Evolutionary conservation across 2,329 filamentous ascomycete species (phyloP).

Genomic region (Camillea tinctor): DNA sequence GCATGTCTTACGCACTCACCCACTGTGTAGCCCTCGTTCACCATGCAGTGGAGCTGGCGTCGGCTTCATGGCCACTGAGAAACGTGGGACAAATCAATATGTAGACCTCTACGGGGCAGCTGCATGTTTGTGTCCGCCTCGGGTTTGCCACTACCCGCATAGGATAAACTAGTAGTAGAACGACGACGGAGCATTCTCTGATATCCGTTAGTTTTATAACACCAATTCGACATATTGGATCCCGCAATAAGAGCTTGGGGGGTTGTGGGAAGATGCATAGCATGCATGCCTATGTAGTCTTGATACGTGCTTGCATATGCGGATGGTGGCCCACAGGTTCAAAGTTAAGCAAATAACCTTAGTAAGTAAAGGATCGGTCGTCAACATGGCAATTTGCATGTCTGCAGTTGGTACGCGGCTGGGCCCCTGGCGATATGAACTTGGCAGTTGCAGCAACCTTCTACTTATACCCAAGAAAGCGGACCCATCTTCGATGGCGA

Average conservation of each 20-base stretch:
- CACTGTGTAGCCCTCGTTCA: slow-evolving; percentile 17
- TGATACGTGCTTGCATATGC: slow-evolving; percentile 10
- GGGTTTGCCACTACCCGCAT: slow-evolving; percentile 11
- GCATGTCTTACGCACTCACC: slow-evolving; percentile 28
- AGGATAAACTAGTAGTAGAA: slow-evolving; percentile 2
- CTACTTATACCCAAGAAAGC: background rate
- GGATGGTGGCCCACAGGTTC: slow-evolving; percentile 5
- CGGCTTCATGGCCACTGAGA: slow-evolving; percentile 13
- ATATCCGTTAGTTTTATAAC: background rate
- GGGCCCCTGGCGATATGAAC: slow-evolving; percentile 8
- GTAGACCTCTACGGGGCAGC: slow-evolving; percentile 15
- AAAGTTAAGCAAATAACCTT: background rate
- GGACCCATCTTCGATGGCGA: background rate
- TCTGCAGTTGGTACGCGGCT: slow-evolving; percentile 13
- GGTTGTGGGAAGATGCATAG: slow-evolving; percentile 5
- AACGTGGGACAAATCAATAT: slow-evolving; percentile 16
- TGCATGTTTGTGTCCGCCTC: slow-evolving; percentile 22
- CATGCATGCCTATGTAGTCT: slow-evolving; percentile 7
- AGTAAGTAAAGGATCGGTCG: slow-evolving; percentile 10
- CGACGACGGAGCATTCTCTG: slow-evolving; percentile 2
- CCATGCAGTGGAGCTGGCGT: slow-evolving; percentile 12
- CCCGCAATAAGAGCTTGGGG: background rate
- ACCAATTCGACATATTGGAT: background rate
- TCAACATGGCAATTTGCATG: slow-evolving; percentile 15
- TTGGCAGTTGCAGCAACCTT: slow-evolving; percentile 4